Evolutionary conservation across 768 basidiomycete genomes (phyloP).

Genomic region (Tricholoma saponaceum): DNA sequence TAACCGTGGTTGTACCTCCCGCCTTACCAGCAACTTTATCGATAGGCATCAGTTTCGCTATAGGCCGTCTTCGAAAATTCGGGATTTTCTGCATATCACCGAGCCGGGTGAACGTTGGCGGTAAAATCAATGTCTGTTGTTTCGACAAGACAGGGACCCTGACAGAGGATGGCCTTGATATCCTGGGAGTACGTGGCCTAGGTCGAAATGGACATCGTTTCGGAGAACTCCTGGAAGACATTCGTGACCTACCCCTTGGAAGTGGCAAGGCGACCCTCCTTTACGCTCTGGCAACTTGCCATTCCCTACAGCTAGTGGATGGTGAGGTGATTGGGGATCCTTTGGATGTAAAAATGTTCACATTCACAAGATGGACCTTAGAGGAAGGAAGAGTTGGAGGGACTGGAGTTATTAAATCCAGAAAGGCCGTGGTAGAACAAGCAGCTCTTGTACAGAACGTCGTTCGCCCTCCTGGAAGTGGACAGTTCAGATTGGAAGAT

Average conservation of each 20-base stretch:
- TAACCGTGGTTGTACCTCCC: constrained; percentile 97
- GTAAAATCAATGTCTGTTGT: constrained; percentile 95
- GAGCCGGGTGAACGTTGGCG: constrained; percentile 90
- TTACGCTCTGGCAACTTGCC: constrained; percentile 93
- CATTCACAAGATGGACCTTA: constrained; percentile 92
- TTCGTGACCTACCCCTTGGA: constrained; percentile 77
- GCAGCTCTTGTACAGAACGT: constrained; percentile 93
- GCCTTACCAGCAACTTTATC: constrained; percentile 96
- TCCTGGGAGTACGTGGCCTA: constrained; percentile 86
- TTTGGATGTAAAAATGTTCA: constrained; percentile 96
- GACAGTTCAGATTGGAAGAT: constrained; percentile 87
- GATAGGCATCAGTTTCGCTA: constrained; percentile 95
- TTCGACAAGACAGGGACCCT: constrained; percentile 99
- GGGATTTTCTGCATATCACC: constrained; percentile 98
- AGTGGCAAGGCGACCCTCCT: constrained; percentile 79
- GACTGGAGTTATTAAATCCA: constrained; percentile 66
- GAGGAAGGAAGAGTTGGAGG: constrained; percentile 84
- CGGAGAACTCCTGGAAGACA: constrained; percentile 84
- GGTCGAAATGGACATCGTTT: constrained; percentile 77
- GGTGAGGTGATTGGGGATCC: constrained; percentile 93
- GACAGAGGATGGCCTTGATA: constrained; percentile 96
- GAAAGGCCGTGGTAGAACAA: constrained; percentile 60
- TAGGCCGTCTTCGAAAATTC: constrained; percentile 77
- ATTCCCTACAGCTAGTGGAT: constrained; percentile 88
- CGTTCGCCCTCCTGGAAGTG: constrained; percentile 93